Evolutionary conservation across 345 rosid genomes (phyloP).

Genomic region (Brassica carinata): DNA sequence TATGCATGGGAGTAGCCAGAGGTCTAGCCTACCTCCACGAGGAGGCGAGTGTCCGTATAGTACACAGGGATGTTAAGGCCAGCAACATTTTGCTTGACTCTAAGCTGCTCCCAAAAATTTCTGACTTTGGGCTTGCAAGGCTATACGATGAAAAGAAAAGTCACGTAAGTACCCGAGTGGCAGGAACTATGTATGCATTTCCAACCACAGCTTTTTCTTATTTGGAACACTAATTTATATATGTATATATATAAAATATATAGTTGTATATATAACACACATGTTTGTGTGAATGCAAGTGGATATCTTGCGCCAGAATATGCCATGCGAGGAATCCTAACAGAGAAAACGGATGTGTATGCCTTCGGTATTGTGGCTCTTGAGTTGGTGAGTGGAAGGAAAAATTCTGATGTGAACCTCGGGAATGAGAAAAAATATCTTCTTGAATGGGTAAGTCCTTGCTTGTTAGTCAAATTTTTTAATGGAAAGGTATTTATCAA

Average conservation of each 20-base stretch:
- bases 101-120: slow-evolving; percentile 42
- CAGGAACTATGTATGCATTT: slow-evolving; percentile 45
- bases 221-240: neutral
- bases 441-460: slow-evolving; percentile 61
- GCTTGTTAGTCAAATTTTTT: neutral
- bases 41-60: slow-evolving; percentile 55
- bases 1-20: slow-evolving; percentile 52
- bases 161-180: slow-evolving; percentile 47
- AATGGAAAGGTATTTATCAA: neutral
- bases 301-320: slow-evolving; percentile 71
- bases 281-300: slow-evolving; percentile 25
- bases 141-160: slow-evolving; percentile 44
- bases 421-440: slow-evolving; percentile 47
- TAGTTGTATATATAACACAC: slow-evolving; percentile 34
- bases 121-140: slow-evolving; percentile 51
- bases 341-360: slow-evolving; percentile 59
- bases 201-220: neutral
- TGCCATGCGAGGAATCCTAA: slow-evolving; percentile 64
- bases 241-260: neutral
- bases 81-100: slow-evolving; percentile 60
- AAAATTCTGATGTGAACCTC: slow-evolving; percentile 37
- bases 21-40: slow-evolving; percentile 58
- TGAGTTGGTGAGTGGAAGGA: slow-evolving; percentile 47
- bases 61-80: slow-evolving; percentile 67
- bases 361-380: slow-evolving; percentile 52